A percentile compares a stretch with the other conserved stretches of the same genome.
phyloP scores from a whole-genome alignment of 2,329 filamentous ascomycete genomes.

The Rhynchosporium graminicola region DNA sequence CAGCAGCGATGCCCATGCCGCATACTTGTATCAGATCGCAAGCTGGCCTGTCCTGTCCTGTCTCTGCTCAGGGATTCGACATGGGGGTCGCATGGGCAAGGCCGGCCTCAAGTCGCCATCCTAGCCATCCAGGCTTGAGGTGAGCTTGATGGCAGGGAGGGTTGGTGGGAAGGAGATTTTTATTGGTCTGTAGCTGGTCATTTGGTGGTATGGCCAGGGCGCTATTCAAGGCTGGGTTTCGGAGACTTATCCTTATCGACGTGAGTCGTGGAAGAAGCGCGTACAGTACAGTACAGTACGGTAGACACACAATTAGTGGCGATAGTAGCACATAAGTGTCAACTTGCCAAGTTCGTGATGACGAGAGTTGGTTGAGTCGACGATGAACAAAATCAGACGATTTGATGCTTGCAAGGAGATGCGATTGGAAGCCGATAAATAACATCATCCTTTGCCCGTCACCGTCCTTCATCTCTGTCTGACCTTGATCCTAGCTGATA shows the following conservation, averaged over 20 bases:
- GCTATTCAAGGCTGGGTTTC: slow-evolving; percentile 13
- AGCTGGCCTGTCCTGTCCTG: slow-evolving; percentile 15
- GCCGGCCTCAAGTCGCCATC: not conserved
- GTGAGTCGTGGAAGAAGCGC: not conserved
- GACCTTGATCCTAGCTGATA: no score
- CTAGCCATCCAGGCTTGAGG: not conserved
- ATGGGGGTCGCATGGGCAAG: not conserved
- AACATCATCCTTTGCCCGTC: slow-evolving; percentile 1
- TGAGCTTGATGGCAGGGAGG: not conserved
- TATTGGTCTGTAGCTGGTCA: slow-evolving; percentile 11
- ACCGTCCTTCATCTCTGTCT: not conserved
- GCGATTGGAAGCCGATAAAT: not conserved
- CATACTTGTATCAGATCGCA: slow-evolving; percentile 15
- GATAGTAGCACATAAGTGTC: no score
- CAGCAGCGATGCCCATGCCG: slow-evolving; percentile 18
- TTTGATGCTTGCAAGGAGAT: not conserved
- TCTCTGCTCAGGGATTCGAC: no score
- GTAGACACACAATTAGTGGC: no score
- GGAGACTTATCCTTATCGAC: slow-evolving; percentile 20
- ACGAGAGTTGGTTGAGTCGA: not conserved
- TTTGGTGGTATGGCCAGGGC: slow-evolving; percentile 12
- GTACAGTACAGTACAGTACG: not conserved
- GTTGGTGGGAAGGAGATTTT: not conserved
- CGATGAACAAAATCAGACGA: not conserved
- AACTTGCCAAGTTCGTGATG: not conserved